Evolutionary conservation across 257 asterid species (phyloP).

Genomic region (Ehretia macrophylla): DNA sequence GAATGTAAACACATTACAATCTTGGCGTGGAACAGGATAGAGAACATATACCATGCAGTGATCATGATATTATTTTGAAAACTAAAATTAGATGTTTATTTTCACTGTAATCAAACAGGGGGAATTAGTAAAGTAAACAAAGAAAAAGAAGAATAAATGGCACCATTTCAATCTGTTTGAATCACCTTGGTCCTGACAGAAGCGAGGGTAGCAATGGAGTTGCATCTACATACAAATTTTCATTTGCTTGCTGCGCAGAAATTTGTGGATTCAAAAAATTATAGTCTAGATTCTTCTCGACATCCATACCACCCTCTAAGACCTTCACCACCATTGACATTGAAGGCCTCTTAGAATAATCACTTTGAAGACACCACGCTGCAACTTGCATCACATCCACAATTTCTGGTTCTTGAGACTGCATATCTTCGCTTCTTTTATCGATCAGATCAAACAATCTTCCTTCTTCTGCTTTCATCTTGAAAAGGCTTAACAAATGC

Average conservation of each 20-base stretch:
- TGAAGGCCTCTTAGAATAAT: slow-evolving; percentile 20
- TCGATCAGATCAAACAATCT: slow-evolving; percentile 17
- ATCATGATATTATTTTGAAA: too few relatives aligned
- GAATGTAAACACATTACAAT: too few relatives aligned
- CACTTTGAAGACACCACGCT: slow-evolving; percentile 21
- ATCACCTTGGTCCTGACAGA: slow-evolving; percentile 2
- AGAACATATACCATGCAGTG: too few relatives aligned
- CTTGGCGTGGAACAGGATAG: too few relatives aligned
- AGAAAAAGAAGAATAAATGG: too few relatives aligned
- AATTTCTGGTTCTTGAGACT: slow-evolving; percentile 4
- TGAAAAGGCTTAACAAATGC: slow-evolving; percentile 4
- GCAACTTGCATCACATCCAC: slow-evolving; percentile 9
- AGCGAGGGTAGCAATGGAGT: not conserved
- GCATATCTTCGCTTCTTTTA: slow-evolving; percentile 12
- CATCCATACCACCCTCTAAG: slow-evolving; percentile 14
- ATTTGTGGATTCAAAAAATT: not conserved
- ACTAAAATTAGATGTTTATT: too few relatives aligned
- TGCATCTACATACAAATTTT: not conserved
- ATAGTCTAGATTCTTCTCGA: slow-evolving; percentile 10
- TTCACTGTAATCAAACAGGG: too few relatives aligned
- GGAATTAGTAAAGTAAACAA: too few relatives aligned
- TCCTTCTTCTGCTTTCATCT: too few relatives aligned
- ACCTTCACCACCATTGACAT: slow-evolving; percentile 23
- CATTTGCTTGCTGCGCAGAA: not conserved
- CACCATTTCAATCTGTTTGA: too few relatives aligned